phyloP scores from a whole-genome alignment of 257 asterid genomes.

The Nyctanthes arbortristis region DNA sequence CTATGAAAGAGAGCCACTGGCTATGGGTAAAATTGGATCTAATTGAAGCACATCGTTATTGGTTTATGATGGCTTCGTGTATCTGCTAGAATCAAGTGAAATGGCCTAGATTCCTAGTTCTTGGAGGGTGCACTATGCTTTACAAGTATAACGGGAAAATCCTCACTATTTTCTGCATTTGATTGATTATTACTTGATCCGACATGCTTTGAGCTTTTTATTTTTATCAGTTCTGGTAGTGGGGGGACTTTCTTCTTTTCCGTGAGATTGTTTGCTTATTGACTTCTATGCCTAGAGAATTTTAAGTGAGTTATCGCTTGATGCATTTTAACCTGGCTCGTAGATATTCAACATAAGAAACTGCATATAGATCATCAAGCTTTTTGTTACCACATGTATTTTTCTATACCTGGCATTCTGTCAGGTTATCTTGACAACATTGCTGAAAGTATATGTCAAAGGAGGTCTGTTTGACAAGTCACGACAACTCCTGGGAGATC shows the following conservation, averaged over 20 bases:
- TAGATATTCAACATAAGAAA: background rate
- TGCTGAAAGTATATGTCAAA: conserved; percentile 82
- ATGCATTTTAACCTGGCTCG: background rate
- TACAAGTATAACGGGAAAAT: background rate
- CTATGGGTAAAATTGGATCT: background rate
- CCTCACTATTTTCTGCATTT: background rate
- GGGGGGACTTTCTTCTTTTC: background rate
- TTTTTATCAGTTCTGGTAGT: background rate
- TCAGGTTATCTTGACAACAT: conserved; percentile 85
- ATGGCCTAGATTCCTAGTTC: background rate
- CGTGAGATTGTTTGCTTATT: background rate
- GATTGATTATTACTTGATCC: background rate
- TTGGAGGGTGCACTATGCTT: background rate
- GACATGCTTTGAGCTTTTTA: background rate
- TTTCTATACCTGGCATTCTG: conserved; percentile 11
- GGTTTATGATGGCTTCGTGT: background rate
- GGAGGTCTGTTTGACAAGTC: conserved; percentile 85
- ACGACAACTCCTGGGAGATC: conserved; percentile 73
- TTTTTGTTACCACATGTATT: conserved; percentile 1
- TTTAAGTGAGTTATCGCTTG: conserved; percentile 6
- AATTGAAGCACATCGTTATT: background rate
- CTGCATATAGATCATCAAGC: background rate
- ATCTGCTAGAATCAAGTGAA: background rate
- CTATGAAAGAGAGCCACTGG: background rate
- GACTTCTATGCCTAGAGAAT: conserved; percentile 13